Conservation (phyloP, 208 protist species). For the Entamoeba nuttalli region DNA sequence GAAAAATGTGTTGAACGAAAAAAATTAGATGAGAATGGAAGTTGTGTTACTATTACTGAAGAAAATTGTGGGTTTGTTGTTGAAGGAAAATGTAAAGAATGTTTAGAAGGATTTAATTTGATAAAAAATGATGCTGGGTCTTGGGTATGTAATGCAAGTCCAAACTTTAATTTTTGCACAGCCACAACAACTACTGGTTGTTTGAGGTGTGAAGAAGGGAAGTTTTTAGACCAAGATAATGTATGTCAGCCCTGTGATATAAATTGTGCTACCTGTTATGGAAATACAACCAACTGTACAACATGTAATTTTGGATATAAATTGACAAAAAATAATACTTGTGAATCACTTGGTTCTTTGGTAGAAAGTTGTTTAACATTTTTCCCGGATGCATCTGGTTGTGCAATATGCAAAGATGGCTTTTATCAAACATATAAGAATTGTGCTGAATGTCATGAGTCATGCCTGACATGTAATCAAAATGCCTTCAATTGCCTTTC, state of each 20-base stretch:
- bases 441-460: neutral
- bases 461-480: neutral
- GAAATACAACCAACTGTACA: neutral
- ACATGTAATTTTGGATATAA: neutral
- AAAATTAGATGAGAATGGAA: no score
- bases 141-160: no score
- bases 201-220: no score
- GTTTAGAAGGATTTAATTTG: neutral
- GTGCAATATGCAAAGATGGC: neutral
- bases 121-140: no score
- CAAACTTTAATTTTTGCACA: no score
- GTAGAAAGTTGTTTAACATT: neutral
- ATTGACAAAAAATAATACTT: neutral
- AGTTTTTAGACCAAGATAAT: no score
- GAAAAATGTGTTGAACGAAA: no score
- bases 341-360: neutral
- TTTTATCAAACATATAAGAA: neutral
- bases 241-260: neutral
- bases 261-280: neutral
- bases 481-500: neutral
- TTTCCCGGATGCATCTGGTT: neutral
- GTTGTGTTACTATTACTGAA: no score
- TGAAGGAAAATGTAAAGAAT: neutral
- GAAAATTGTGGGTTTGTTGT: neutral
- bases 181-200: no score